Base-by-base conservation (phyloP, 2,329 filamentous ascomycete genomes). In the Pseudocercospora fijiensis region DNA sequence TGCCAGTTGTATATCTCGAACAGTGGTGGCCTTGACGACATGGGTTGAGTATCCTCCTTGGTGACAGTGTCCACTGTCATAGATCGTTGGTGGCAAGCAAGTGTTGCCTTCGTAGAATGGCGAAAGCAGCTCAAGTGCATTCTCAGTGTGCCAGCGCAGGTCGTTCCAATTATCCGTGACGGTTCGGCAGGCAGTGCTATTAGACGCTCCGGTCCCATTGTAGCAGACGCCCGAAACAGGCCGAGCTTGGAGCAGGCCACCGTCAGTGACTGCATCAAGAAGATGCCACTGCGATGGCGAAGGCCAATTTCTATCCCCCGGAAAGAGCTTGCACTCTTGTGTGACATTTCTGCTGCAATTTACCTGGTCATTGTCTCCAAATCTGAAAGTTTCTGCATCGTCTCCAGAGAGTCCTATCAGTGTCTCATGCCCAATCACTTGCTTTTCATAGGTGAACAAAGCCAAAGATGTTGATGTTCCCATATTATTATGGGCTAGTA, bases 1-100 rank as follows among this genome's bases (percentile, higher is more conserved):
- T 8, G 65, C 67, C 24, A 70, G 66, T 72, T 70, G 24, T 60
- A 71, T 1, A 57, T 66, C 47, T 49, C 45, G 45, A 37, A 56
- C 52, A 7, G n/a, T 56, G 18, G 16, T 30, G 27, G 11, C 52
- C 1, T 56, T 56, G 24, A 56, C 26, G 7, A 30, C 20, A 7
- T 56, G 37, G 26, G n/a, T 13, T 13, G 52, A 20, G 30, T 56
- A 56, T 6, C 52, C 52, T 26, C 52, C 52, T 37, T 56, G 52
- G 1, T n/a, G 26, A 56, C 52, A 56, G n/a, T 16, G 33, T 2
- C 52, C 52, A 13, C 52, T 56, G 13, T 30, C n/a, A n/a, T 56
- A 56, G 52, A 56, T 56, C n/a, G 27, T 33, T 56, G 52, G 52
- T 28, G 52, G 52, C 24, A 56, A 33, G 18, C 52, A 56, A 1